Evolutionary conservation across 2,329 filamentous ascomycete genomes (phyloP).

Genomic region (Pseudogymnoascus sp.): DNA sequence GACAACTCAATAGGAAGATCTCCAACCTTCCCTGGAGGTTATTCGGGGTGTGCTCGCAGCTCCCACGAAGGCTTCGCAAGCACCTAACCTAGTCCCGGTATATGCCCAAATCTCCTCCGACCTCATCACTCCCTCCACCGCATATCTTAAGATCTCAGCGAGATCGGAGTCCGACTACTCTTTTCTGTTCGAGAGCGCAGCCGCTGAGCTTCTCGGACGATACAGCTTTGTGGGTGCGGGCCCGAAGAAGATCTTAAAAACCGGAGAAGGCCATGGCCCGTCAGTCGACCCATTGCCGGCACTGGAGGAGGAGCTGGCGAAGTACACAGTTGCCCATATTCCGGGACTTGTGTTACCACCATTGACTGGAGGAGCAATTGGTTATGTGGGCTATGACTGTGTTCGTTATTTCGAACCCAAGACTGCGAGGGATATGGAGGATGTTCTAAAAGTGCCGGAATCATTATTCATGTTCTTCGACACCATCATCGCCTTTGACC

Average conservation of each 20-base stretch:
- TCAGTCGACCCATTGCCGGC: slow-evolving; percentile 76
- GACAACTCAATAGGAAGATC: slow-evolving; percentile 33
- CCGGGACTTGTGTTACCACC: slow-evolving; percentile 78
- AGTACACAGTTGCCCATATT: slow-evolving; percentile 73
- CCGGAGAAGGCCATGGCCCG: slow-evolving; percentile 79
- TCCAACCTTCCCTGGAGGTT: slow-evolving; percentile 56
- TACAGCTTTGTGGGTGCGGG: slow-evolving; percentile 93
- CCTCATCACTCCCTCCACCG: slow-evolving; percentile 86
- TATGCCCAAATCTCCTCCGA: slow-evolving; percentile 84
- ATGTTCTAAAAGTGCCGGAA: slow-evolving; percentile 83
- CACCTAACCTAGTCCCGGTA: slow-evolving; percentile 71
- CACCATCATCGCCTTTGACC: slow-evolving; percentile 88
- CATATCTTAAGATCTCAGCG: slow-evolving; percentile 84
- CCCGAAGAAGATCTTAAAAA: slow-evolving; percentile 72
- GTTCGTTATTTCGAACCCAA: slow-evolving; percentile 97
- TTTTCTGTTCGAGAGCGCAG: slow-evolving; percentile 93
- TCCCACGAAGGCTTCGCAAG: slow-evolving; percentile 43
- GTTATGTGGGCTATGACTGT: slow-evolving; percentile 96
- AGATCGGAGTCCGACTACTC: slow-evolving; percentile 72
- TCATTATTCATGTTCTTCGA: slow-evolving; percentile 96
- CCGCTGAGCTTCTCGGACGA: slow-evolving; percentile 84
- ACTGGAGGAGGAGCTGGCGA: slow-evolving; percentile 72
- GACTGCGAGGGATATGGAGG: slow-evolving; percentile 82
- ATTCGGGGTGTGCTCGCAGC: slow-evolving; percentile 47
- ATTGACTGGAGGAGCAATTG: slow-evolving; percentile 85